Evolutionary conservation across 2,329 filamentous ascomycete species (phyloP).

Genomic region (Fusarium caatingaense): DNA sequence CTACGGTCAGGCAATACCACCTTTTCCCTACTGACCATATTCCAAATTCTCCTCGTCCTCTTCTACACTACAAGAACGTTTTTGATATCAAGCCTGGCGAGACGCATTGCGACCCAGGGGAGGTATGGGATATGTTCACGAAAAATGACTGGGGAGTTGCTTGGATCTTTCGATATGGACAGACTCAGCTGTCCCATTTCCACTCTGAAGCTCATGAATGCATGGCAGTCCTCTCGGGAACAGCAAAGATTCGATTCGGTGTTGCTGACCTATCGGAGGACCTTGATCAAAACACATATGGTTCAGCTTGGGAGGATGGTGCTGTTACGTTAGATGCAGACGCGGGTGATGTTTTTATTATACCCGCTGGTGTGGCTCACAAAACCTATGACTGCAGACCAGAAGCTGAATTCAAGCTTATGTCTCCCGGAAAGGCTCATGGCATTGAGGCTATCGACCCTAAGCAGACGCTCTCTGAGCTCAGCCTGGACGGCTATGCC

Average conservation of each 20-base stretch:
- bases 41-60: constrained; percentile 62
- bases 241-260: constrained; percentile 64
- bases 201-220: constrained; percentile 67
- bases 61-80: constrained; percentile 60
- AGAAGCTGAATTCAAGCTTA: constrained; percentile 45
- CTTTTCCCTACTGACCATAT: constrained; percentile 58
- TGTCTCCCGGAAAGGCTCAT: constrained; percentile 58
- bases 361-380: constrained; percentile 66
- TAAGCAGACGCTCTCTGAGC: constrained; percentile 50
- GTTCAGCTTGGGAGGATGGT: constrained; percentile 55
- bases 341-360: constrained; percentile 67
- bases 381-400: constrained; percentile 61
- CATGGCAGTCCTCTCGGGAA: constrained; percentile 66
- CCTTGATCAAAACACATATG: constrained; percentile 54
- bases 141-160: constrained; percentile 63
- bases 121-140: constrained; percentile 54
- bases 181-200: constrained; percentile 66
- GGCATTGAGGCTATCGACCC: constrained; percentile 51
- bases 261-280: constrained; percentile 60
- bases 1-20: constrained; percentile 49
- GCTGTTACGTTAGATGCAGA: constrained; percentile 61
- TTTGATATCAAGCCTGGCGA: background rate
- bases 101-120: constrained; percentile 50
- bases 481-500: constrained; percentile 48
- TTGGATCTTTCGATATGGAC: constrained; percentile 68